Percentiles rank a stretch among this genome's conserved stretches.
These are phyloP conservation scores for Salicornia ramosissima DNA, from an alignment of 148 eudicot genomes.

Conservation along the genomic window DNA sequence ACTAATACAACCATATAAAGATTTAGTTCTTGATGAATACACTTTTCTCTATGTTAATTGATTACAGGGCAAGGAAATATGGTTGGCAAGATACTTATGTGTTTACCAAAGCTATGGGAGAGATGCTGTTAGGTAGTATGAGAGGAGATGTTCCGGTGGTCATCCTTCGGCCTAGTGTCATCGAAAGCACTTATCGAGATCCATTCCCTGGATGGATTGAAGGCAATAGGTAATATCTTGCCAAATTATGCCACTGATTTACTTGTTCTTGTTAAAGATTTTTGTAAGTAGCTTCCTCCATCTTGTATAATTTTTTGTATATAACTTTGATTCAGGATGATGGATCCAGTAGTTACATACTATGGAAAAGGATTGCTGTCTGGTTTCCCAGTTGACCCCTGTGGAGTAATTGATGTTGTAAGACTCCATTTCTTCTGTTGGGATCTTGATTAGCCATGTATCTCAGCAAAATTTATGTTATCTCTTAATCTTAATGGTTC, in stretches of 20 bases:
- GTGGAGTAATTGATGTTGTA: slow-evolving; percentile 92
- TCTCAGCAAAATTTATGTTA: not conserved
- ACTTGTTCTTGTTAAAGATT: not conserved
- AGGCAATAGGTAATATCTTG: slow-evolving; percentile 69
- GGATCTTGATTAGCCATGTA: slow-evolving; percentile 9
- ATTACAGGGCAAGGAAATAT: slow-evolving; percentile 63
- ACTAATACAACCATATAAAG: not conserved
- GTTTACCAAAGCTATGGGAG: slow-evolving; percentile 99
- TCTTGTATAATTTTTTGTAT: not conserved
- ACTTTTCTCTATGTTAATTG: not conserved
- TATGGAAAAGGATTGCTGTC: slow-evolving; percentile 90
- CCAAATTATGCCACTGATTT: not conserved
- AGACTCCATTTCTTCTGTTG: slow-evolving; percentile 23
- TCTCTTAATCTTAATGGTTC: not conserved
- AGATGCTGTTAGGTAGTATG: slow-evolving; percentile 73
- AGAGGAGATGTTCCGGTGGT: slow-evolving; percentile 85
- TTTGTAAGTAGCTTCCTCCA: not conserved
- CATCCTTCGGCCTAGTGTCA: slow-evolving; percentile 88
- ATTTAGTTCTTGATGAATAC: not conserved
- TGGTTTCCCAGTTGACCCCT: slow-evolving; percentile 86
- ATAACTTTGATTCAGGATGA: slow-evolving; percentile 54
- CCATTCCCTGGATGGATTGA: slow-evolving; percentile 99
- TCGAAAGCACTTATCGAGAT: slow-evolving; percentile 87
- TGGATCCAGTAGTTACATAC: slow-evolving; percentile 85
- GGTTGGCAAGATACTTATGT: slow-evolving; percentile 99